Base-by-base conservation (phyloP, 192 early-diverging fungal genomes). In the Umbelopsis sp. region DNA sequence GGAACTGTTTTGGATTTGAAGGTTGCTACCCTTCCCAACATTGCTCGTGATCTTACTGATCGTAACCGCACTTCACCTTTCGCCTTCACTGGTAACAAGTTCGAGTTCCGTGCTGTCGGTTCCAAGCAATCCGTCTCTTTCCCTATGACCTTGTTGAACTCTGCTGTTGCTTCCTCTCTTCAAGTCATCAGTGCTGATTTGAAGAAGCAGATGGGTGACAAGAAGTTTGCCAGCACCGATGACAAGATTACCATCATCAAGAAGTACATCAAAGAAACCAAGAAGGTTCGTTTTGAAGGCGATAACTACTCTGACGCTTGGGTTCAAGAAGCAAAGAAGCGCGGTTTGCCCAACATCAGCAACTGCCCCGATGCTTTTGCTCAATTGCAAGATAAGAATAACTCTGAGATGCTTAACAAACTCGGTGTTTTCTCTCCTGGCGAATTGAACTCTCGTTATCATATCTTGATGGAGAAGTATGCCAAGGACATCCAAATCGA, bases 61-160 rank as follows among this genome's bases (percentile, higher is more conserved):
- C 95, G 97, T 85, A 99, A 99, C 91, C 94, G 96, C 77, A 99
- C 97, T 35, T 98, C 95, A 64, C 96, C 97, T 46, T 98, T 99
- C 69, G 97, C 97, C 65, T 99, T 99, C 81, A 99, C 97, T 69
- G 97, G 97, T 47, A 99, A 99, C 92, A 99, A 99, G 89, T 99
- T 99, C 73, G 97, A 99, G 88, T 99, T 97, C 95, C 93, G 95
- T 82, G 95, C 97, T 48, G 96, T 98, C 30, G 97, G 97, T 48
- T 96, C 97, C 72, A 97, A 97, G 86, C 95, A 97, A 84, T 96
- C 95, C 21, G 93, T 95, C 30, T 94, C 97, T 45, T 98, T 97
- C 91, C 96, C 97, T 16, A 90, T 95, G 52, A 93, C 95, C 0
- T 80, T 99, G 69, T 82, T 98, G 52, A 99, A 98, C 88, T 85